Evolutionary conservation across 805 yeast species (phyloP).

Genomic region (Nakazawaea populi): DNA sequence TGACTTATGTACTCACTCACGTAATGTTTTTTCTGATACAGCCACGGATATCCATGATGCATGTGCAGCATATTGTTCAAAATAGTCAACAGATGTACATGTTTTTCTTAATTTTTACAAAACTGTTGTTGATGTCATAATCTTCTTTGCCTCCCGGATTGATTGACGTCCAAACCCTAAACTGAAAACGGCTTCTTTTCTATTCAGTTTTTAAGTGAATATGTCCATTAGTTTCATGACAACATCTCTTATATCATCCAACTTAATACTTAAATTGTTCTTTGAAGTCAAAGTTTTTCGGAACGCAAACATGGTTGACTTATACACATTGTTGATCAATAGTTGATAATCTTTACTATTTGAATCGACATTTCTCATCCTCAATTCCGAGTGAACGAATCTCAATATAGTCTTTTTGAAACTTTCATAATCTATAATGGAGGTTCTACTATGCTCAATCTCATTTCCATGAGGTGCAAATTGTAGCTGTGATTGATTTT

Average conservation of each 20-base stretch:
- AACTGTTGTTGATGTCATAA: no score
- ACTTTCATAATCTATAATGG: slow-evolving; percentile 26
- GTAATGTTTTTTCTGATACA: no score
- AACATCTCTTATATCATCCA: slow-evolving; percentile 27
- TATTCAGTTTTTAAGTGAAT: slow-evolving; percentile 12
- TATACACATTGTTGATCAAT: slow-evolving; percentile 29
- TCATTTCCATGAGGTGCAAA: neutral
- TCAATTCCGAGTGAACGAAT: slow-evolving; percentile 29
- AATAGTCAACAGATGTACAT: no score
- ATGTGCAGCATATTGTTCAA: no score
- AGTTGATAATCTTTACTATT: slow-evolving; percentile 24
- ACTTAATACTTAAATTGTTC: slow-evolving; percentile 14
- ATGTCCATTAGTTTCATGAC: slow-evolving; percentile 28
- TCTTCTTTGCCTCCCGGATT: no score
- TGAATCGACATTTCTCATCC: slow-evolving; percentile 26
- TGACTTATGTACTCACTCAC: no score
- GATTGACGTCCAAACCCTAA: no score
- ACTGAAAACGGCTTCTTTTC: no score
- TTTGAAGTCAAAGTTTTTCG: slow-evolving; percentile 18
- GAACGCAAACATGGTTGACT: slow-evolving; percentile 32
- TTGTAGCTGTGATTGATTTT: no score
- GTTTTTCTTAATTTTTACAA: no score
- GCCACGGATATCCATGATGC: no score
- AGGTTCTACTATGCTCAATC: slow-evolving; percentile 3
- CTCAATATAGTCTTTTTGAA: slow-evolving; percentile 26